Evolutionary conservation across 1,139 yeast genomes (phyloP).

Genomic region (Candida glucosophila): DNA sequence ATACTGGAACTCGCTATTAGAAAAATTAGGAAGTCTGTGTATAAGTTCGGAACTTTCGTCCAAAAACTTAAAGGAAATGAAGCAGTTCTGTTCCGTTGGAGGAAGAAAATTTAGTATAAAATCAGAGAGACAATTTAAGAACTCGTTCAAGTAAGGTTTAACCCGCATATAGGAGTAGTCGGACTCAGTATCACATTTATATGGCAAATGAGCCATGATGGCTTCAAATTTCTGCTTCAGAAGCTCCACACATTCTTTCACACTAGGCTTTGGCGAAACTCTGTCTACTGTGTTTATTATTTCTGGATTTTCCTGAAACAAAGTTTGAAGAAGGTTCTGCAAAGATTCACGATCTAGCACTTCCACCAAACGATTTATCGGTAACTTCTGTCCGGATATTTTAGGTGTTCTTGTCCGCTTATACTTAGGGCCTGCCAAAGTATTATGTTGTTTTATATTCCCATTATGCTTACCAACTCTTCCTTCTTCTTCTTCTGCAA

Average conservation of each 20-base stretch:
- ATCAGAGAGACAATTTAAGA: constrained; percentile 70
- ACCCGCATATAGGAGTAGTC: constrained; percentile 88
- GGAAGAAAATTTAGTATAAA: constrained; percentile 74
- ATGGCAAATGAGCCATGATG: constrained; percentile 53
- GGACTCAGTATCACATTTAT: constrained; percentile 61
- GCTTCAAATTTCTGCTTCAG: constrained; percentile 38
- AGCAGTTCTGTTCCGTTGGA: constrained; percentile 55
- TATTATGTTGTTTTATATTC: constrained; percentile 3
- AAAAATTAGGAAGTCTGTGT: constrained; percentile 65
- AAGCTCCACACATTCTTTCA: constrained; percentile 41
- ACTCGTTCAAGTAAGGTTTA: constrained; percentile 65
- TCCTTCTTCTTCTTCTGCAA: constrained; percentile 8
- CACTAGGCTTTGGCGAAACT: constrained; percentile 53
- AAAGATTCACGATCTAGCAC: constrained; percentile 52
- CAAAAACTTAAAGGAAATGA: constrained; percentile 56
- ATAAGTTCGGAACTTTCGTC: constrained; percentile 59
- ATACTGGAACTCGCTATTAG: constrained; percentile 64
- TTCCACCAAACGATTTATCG: constrained; percentile 56
- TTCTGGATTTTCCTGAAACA: constrained; percentile 58
- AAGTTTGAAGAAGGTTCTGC: constrained; percentile 40
- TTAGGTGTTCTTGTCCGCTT: constrained; percentile 34
- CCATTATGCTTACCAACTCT: constrained; percentile 5
- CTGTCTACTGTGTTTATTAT: constrained; percentile 42
- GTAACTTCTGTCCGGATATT: constrained; percentile 44
- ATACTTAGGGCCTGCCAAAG: constrained; percentile 5